Evolutionary conservation across 345 rosid genomes (phyloP), one percentile per base, ranked within the genome.

Genomic region (Salix exigua): DNA sequence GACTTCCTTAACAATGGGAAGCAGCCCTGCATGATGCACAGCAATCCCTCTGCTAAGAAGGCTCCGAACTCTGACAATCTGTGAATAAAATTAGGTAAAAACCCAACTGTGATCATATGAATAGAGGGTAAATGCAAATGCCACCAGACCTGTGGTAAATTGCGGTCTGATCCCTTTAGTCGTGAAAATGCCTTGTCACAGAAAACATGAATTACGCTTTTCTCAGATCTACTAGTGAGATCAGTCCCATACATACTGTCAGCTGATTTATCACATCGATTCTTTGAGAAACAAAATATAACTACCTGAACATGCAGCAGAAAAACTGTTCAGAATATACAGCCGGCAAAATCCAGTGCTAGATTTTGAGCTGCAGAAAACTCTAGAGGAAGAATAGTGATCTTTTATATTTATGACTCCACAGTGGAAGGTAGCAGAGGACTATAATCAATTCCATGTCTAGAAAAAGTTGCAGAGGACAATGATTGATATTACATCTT

Each of bases 1-100:
- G 46, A 95, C 99, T 86, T 95, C 99, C 87, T 95, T 95, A 81
- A 95, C 97, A 82, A 95, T 95, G 72, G 99, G 99, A 82, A 95
- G 99, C 83, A 95, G 79, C 74, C 99, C 99, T 73, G 98, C 99
- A 88, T 95, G 99, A 84, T 95, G 99, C 77, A 95, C 93, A 82
- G 96, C 99, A 30, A 95, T 89, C 76, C 99, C 99, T 85, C 97
- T 81, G 72, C 76, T 84, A 78, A 95, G 98, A 87, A 93, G 91
- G 85, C 85, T 87, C 83, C 93, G 98, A 76, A 95, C 92, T 88
- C 94, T 87, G 76, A 91, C 92, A 81, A 95, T 94, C 99, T 95
- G 79, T 63, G 79, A 33, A 76, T 58, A 76, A 78, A 83, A 78
- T 85, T 71, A 72, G 67, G 68, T 30, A 33, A 55, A 66, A 48